Conservation (phyloP, 106 monocot genomes). For the Narthecium ossifragum region DNA sequence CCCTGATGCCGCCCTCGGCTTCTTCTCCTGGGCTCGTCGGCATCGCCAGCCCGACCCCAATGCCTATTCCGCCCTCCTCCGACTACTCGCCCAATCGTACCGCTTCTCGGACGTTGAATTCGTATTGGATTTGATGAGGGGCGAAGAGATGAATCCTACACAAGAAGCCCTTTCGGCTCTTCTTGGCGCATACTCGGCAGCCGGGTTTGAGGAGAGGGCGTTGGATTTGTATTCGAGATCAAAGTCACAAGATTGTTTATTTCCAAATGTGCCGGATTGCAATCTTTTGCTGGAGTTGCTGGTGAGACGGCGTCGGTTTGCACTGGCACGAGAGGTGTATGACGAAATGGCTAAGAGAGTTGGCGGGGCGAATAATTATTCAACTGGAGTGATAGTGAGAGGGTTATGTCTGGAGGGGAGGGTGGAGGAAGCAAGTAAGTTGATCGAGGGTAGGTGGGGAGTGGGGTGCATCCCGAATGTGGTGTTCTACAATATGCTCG, state of each 20-base stretch:
- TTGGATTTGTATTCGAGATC: constrained; percentile 16
- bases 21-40: constrained; percentile 44
- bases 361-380: constrained; percentile 47
- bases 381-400: constrained; percentile 47
- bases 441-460: constrained; percentile 74
- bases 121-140: constrained; percentile 35
- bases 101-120: constrained; percentile 40
- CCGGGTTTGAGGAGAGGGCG: constrained; percentile 39
- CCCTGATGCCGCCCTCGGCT: constrained; percentile 48
- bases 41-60: constrained; percentile 13
- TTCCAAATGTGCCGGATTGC: constrained; percentile 37
- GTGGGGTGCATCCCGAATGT: constrained; percentile 54
- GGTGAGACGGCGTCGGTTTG: constrained; percentile 23
- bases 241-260: constrained; percentile 3
- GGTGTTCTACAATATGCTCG: constrained; percentile 75
- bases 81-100: constrained; percentile 23
- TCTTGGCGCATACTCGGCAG: constrained; percentile 35
- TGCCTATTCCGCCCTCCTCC: constrained; percentile 51
- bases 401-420: constrained; percentile 53
- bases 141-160: constrained; percentile 33
- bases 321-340: constrained; percentile 46
- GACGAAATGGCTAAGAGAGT: constrained; percentile 72
- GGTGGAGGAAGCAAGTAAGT: constrained; percentile 50
- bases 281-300: constrained; percentile 46
- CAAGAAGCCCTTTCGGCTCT: constrained; percentile 34